A percentile compares a stretch with the other conserved stretches of the same genome.
Conservation (phyloP, 805 yeast genomes). For the Cyberlindnera meyerae region DNA sequence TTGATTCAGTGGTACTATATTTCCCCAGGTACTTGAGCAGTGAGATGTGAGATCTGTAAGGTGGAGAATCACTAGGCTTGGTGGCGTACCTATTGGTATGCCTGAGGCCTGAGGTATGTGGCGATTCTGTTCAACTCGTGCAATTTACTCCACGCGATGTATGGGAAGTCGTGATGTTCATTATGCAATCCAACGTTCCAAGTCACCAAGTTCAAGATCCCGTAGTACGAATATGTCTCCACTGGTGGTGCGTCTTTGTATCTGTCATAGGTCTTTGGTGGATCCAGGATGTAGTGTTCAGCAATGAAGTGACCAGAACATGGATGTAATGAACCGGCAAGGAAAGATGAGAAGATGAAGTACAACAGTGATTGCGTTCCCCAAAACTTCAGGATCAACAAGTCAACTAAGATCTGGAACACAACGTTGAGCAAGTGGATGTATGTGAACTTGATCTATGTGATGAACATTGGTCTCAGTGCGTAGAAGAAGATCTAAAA, state of each 20-base stretch:
- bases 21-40: no score
- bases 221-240: slow-evolving; percentile 89
- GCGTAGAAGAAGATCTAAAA: slow-evolving; percentile 89
- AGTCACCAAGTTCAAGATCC: slow-evolving; percentile 66
- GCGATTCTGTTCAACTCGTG: slow-evolving; percentile 64
- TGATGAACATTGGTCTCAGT: slow-evolving; percentile 80
- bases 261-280: slow-evolving; percentile 34
- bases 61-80: no score
- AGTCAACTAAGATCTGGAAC: slow-evolving; percentile 57
- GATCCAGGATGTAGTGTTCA: slow-evolving; percentile 80
- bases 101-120: no score
- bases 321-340: slow-evolving; percentile 91
- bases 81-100: no score
- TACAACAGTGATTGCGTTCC: slow-evolving; percentile 63
- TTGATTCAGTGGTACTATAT: no score
- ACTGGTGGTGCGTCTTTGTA: slow-evolving; percentile 46
- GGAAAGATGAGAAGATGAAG: slow-evolving; percentile 68
- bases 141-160: slow-evolving; percentile 81
- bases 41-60: no score
- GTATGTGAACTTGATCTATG: slow-evolving; percentile 67
- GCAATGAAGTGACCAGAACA: slow-evolving; percentile 94
- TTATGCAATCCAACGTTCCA: slow-evolving; percentile 95
- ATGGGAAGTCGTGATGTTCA: slow-evolving; percentile 95
- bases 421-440: slow-evolving; percentile 64
- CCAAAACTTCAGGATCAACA: slow-evolving; percentile 50